Evolutionary conservation across 148 eudicot genomes (phyloP).

Genomic region (Arctostaphylos glauca): DNA sequence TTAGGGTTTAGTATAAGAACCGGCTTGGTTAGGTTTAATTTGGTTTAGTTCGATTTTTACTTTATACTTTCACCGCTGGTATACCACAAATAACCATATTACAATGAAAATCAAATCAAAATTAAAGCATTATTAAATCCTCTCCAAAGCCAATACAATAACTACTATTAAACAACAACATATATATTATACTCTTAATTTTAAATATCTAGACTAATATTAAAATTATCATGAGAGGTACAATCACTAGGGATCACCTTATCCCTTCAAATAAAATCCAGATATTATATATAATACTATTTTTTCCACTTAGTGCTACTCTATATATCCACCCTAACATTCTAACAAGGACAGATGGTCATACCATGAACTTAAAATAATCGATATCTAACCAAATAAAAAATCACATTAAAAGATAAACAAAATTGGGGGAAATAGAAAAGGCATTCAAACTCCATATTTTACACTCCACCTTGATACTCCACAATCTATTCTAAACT

Average conservation of each 20-base stretch:
- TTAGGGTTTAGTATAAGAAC: too few species aligned
- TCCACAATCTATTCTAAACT: neutral
- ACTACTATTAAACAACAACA: too few species aligned
- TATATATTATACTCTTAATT: neutral
- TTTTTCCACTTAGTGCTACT: neutral
- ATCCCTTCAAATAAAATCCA: constrained; percentile 1
- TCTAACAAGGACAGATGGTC: neutral
- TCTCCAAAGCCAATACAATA: too few species aligned
- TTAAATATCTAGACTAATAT: neutral
- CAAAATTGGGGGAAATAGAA: neutral
- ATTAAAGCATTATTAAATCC: too few species aligned
- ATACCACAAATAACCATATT: too few species aligned
- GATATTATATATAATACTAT: neutral
- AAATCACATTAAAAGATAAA: neutral
- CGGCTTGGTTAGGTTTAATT: too few species aligned
- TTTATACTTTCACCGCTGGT: too few species aligned
- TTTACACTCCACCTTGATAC: neutral
- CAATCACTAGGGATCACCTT: neutral
- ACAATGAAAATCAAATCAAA: too few species aligned
- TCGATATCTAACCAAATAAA: neutral
- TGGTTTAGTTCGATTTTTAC: too few species aligned
- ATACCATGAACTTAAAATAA: neutral
- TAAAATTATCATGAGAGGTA: neutral
- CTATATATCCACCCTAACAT: neutral
- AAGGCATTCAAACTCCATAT: neutral